Base-by-base conservation (phyloP, 2,329 filamentous ascomycete genomes). In the Fusarium sp. region DNA sequence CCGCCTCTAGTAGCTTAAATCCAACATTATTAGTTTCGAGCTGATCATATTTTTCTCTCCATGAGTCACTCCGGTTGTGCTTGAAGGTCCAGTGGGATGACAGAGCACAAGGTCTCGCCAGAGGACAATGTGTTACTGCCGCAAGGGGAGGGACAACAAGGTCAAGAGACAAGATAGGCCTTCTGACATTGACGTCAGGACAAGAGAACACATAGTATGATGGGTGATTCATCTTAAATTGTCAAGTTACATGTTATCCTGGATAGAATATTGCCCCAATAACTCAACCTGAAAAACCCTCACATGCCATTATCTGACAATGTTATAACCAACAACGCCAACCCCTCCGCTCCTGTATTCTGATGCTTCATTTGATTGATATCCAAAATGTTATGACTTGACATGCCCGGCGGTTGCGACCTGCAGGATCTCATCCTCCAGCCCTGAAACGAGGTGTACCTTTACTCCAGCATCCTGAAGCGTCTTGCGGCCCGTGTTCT, bases 401-500 rank as follows among this genome's bases (percentile, higher is more conserved):
- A 74, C 66, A 64, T 98, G 97, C 0, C 97, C 97, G 56, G 94
- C 94, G 42, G 91, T 97, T 5, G 97, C 95, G 73, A 97, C 92
- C 52, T 87, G 84, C 59, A 98, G 81, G 75, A 98, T 98, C 65
- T 96, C 92, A 36, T 90, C 87, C 80, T 98, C 94, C 63, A 98
- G 80, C 0, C 95, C 96, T 20, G 86, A 77, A 5, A 98, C 89
- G 81, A 93, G 90, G 47, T 94, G 84, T 73, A 96, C 94, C 52
- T 90, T 83, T 61, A 99, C 89, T 0, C 95, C 95, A 6, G 91
- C 91, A 54, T 90, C 89, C 76, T 92, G 88, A 65, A 99, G 85
- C 80, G 90, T 92, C 76, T 83, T 85, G 77, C 91, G 91, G 9
- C 95, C 95, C 67, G 92, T 89, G 74, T 97, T 98, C 69, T 93